phyloP scores from a whole-genome alignment of 78 protist genomes.

The Creolimax fragrantissima region DNA sequence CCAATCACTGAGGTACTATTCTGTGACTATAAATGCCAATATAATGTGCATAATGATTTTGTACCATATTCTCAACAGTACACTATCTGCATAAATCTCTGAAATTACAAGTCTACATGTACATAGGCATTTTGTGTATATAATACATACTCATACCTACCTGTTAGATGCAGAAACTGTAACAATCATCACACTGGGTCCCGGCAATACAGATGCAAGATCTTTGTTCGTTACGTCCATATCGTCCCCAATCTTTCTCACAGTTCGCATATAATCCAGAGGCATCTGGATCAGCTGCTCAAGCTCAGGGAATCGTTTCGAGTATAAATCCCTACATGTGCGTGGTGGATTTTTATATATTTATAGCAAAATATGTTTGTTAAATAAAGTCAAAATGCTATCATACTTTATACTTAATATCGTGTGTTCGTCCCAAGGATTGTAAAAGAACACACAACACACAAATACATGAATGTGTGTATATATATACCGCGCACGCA shows the following conservation, averaged over 20 bases:
- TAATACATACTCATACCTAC: too few relatives aligned
- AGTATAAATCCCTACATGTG: conserved; percentile 54
- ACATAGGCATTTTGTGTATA: too few relatives aligned
- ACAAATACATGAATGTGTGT: not conserved
- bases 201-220: conserved; percentile 16
- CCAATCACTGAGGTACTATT: too few relatives aligned
- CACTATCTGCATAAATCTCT: too few relatives aligned
- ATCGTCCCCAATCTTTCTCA: conserved; percentile 26
- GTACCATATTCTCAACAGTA: too few relatives aligned
- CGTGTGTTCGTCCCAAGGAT: too few relatives aligned
- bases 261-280: conserved; percentile 58
- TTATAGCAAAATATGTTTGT: not conserved
- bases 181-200: conserved; percentile 27
- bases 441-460: not conserved
- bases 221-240: conserved; percentile 6
- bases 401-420: too few relatives aligned
- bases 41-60: too few relatives aligned
- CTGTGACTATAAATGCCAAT: too few relatives aligned
- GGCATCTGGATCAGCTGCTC: conserved; percentile 51
- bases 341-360: not conserved
- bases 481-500: not conserved
- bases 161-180: conserved; percentile 15
- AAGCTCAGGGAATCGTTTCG: conserved; percentile 65
- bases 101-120: too few relatives aligned
- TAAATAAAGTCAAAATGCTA: not conserved